Evolutionary conservation across 192 early-diverging fungal species (phyloP).

Genomic region (Backusella tuberculispora): DNA sequence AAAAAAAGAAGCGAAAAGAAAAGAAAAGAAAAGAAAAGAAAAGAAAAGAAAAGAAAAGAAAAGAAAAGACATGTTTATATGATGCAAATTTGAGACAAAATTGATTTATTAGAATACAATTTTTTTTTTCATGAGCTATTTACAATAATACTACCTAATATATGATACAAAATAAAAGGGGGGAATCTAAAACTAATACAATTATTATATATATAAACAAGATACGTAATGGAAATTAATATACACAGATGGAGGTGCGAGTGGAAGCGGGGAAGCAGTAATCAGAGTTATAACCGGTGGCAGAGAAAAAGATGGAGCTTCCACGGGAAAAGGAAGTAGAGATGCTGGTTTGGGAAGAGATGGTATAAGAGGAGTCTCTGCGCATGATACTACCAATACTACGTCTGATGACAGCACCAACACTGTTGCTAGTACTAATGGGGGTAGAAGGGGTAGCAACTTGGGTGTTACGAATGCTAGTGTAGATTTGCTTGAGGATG

Average conservation of each 20-base stretch:
- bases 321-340: neutral
- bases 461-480: neutral
- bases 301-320: neutral
- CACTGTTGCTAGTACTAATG: neutral
- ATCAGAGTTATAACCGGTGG: neutral
- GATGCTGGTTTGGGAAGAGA: neutral
- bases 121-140: too few relatives aligned
- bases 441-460: neutral
- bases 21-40: too few relatives aligned
- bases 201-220: too few relatives aligned
- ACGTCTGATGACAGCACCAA: neutral
- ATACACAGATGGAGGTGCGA: neutral
- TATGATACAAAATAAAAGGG: too few relatives aligned
- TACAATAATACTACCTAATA: too few relatives aligned
- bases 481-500: constrained; percentile 18
- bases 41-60: too few relatives aligned
- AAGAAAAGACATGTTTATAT: too few relatives aligned
- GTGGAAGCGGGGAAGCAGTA: neutral
- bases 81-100: too few relatives aligned
- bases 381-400: neutral
- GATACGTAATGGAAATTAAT: constrained; percentile 1
- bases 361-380: neutral
- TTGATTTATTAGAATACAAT: too few relatives aligned
- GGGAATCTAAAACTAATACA: too few relatives aligned
- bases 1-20: too few relatives aligned